Evolutionary conservation across 2,329 filamentous ascomycete genomes (phyloP), one percentile per base, ranked within the genome.

Genomic region (Colletotrichum brevisporum): DNA sequence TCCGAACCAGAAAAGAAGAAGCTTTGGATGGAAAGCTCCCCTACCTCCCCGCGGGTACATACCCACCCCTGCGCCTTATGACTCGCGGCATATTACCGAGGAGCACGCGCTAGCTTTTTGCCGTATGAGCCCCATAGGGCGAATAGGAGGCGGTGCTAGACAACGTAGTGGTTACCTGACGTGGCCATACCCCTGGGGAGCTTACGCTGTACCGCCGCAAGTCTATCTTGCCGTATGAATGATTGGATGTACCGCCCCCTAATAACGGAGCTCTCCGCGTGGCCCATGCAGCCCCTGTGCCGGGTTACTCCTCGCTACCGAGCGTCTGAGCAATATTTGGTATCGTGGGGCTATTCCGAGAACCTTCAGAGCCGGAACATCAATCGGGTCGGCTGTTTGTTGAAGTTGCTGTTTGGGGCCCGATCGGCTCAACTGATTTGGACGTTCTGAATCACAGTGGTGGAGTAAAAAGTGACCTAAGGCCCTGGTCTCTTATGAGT

Each of bases 11-110:
- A 36, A 36, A 9, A 31, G 9, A 31, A 36, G 10, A 10, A 36
- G 31, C 31, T 36, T 36, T 36, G 31, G 31, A 36, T 24, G 21
- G 21, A 36, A 31, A 36, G 31, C 31, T 36, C 31, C 31, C 31
- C 27, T 6, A 36, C 8, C 31, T 36, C 31, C 31, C 31, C 27
- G 8, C 27, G 27, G 27, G 27, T 9, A 6, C 31, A 8, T 8
- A 36, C 31, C 12, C 26, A 60, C 47, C 54, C 39, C 47, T 18
- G 54, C 4, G 10, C 8, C 31, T 26, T 65, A 60, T 60, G 62
- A 65, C 55, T 53, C 62, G 55, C 55, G 54, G 55, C 62, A 52
- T 39, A 65, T 60, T 16, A 16, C 31, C 13, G 21, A 24, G 61
- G 61, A 58, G 57, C 27, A 15, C 18, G n/a, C 55, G 39, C 12